Conservation (phyloP, 331 rosid species). For the Pyrus hybrid region DNA sequence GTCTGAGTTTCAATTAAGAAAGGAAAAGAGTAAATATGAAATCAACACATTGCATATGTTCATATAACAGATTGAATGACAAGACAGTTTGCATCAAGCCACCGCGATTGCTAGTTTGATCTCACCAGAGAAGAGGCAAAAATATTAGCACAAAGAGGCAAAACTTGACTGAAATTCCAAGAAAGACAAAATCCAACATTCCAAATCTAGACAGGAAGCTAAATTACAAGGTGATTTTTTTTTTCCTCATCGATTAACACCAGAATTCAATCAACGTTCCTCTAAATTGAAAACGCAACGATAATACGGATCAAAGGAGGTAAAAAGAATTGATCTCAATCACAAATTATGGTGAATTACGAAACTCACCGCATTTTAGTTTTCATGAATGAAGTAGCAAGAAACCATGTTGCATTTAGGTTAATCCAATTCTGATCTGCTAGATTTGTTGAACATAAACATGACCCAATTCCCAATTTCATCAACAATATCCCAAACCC, state of each 20-base stretch:
- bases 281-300: neutral
- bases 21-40: neutral
- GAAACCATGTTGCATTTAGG: neutral
- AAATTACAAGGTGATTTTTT: neutral
- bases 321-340: neutral
- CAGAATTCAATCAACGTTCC: neutral
- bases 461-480: neutral
- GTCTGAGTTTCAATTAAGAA: neutral
- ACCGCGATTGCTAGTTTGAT: neutral
- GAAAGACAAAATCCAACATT: neutral
- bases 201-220: neutral
- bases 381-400: neutral
- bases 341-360: neutral
- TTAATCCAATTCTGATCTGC: neutral
- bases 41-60: neutral
- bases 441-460: neutral
- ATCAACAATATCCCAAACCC: neutral
- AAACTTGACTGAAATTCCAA: neutral
- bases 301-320: neutral
- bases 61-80: neutral
- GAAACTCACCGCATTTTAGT: neutral
- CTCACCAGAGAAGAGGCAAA: neutral
- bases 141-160: neutral
- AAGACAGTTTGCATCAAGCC: neutral
- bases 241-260: neutral